Conservation (phyloP, 148 eudicot genomes). For the Polygonum maritimum region DNA sequence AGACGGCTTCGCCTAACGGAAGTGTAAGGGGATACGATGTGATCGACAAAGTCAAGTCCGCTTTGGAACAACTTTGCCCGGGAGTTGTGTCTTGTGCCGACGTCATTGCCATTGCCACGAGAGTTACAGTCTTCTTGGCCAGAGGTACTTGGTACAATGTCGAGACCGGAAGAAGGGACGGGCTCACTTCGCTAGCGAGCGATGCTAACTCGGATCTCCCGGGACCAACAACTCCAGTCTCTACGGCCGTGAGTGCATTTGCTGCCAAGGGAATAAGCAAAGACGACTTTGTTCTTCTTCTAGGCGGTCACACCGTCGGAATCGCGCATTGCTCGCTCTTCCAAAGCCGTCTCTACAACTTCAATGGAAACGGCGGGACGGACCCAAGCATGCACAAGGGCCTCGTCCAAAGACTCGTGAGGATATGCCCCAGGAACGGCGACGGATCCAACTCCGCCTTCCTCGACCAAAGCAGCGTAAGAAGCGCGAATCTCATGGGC, state of each 20-base stretch:
- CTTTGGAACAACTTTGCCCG: neutral
- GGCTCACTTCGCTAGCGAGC: neutral
- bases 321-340: neutral
- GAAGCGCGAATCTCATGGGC: neutral
- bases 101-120: neutral
- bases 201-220: neutral
- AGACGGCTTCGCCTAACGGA: neutral
- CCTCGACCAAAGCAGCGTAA: neutral
- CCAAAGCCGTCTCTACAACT: neutral
- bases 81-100: neutral
- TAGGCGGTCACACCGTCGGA: neutral
- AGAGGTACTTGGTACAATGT: neutral
- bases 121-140: neutral
- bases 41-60: neutral
- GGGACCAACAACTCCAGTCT: neutral
- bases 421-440: neutral
- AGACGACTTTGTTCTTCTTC: neutral
- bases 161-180: neutral
- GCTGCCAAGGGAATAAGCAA: neutral
- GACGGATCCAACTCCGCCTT: neutral
- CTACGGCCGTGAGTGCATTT: neutral
- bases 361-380: neutral
- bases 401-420: neutral
- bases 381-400: neutral
- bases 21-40: neutral